phyloP scores from a whole-genome alignment of 192 early-diverging fungal genomes.

The Podila verticillata region DNA sequence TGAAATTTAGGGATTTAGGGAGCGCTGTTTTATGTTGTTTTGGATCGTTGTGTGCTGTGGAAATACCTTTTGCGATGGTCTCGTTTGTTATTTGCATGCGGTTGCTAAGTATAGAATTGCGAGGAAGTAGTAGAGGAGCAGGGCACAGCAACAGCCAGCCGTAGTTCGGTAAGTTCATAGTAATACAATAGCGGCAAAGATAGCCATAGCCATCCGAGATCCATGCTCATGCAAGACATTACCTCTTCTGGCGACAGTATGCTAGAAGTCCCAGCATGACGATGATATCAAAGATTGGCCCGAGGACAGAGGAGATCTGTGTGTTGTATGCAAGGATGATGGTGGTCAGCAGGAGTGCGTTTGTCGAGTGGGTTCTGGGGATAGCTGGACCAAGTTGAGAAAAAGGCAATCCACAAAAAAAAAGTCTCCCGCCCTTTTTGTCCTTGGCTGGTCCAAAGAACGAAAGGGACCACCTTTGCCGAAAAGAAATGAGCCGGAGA shows the following conservation, averaged over 20 bases:
- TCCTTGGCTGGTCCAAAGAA: not conserved
- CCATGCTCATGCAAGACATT: not conserved
- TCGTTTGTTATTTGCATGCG: conserved; percentile 46
- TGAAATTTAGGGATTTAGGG: not conserved
- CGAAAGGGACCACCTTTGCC: not conserved
- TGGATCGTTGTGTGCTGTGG: not conserved
- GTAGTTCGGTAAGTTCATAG: not conserved
- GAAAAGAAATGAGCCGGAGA: not conserved
- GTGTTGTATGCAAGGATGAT: not conserved
- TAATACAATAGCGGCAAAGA: not conserved
- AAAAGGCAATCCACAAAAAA: not conserved
- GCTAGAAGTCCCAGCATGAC: conserved; percentile 43
- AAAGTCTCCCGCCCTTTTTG: no score
- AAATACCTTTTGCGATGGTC: conserved; percentile 45
- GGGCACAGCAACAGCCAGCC: not conserved
- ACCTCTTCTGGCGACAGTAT: conserved; percentile 49
- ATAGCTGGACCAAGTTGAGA: not conserved
- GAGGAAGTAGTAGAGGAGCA: not conserved
- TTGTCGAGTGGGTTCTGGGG: not conserved
- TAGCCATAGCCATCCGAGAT: not conserved
- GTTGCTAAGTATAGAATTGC: conserved; percentile 20
- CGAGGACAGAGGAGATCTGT: conserved; percentile 39
- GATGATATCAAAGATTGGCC: conserved; percentile 44
- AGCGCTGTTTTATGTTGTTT: not conserved
- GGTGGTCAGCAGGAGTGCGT: not conserved